Conservation (phyloP, 257 asterid species). For the Solanum appendiculatum region DNA sequence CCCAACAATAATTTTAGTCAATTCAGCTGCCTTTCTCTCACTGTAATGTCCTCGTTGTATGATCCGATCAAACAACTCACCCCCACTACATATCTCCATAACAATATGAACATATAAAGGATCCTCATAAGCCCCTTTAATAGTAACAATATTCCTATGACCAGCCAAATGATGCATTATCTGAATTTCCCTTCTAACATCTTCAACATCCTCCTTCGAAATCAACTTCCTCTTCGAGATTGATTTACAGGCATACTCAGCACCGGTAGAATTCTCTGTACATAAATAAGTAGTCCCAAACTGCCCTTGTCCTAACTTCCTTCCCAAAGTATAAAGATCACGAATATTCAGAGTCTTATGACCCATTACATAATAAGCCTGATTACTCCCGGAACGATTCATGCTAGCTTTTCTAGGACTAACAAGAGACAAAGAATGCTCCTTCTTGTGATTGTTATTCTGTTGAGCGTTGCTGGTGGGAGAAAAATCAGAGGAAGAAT, state of each 20-base stretch:
- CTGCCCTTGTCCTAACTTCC: conserved; percentile 5
- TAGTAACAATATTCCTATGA: conserved; percentile 1
- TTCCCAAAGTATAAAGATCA: not conserved
- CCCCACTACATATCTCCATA: not conserved
- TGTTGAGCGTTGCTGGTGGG: not conserved
- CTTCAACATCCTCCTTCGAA: conserved; percentile 1
- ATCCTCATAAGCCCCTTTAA: conserved; percentile 8
- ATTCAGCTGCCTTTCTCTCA: conserved; percentile 5
- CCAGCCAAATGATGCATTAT: conserved; percentile 12
- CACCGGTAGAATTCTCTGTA: not conserved
- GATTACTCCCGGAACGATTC: not conserved
- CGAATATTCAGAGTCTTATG: not conserved
- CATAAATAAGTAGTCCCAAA: conserved; percentile 8
- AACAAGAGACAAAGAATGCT: not conserved
- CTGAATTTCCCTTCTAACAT: conserved; percentile 11
- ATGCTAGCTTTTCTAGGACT: not conserved
- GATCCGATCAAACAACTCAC: conserved; percentile 4
- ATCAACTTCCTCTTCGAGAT: conserved; percentile 4
- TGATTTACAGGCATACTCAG: conserved; percentile 1
- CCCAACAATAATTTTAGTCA: conserved; percentile 6
- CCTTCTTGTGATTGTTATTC: not conserved
- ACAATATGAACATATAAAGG: conserved; percentile 3
- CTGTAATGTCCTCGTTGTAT: conserved; percentile 7
- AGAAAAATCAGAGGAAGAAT: not conserved
- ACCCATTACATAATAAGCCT: not conserved